These are phyloP conservation scores for Chionographis japonica DNA, from an alignment of 106 monocot genomes.

Conservation along the genomic window DNA sequence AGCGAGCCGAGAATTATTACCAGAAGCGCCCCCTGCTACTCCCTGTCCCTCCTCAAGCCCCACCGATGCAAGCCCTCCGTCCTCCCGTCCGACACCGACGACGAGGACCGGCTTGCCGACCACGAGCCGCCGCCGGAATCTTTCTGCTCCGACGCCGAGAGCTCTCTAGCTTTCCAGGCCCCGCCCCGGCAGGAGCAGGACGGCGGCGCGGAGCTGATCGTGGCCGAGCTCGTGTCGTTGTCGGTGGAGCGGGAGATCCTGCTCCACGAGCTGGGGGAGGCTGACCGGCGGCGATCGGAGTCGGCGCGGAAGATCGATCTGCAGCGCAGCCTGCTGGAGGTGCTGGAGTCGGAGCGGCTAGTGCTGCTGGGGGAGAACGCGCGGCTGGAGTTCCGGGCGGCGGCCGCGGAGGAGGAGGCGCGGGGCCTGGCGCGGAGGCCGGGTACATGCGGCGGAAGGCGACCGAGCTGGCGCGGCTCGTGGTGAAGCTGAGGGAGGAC, in stretches of 20 bases:
- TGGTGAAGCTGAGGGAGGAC: conserved; percentile 69
- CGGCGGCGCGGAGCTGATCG: conserved; percentile 16
- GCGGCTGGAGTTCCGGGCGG: conserved; percentile 51
- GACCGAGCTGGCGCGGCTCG: conserved; percentile 59
- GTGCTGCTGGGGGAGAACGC: conserved; percentile 85
- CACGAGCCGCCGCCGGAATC: conserved; percentile 11
- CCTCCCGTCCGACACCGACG: conserved; percentile 31
- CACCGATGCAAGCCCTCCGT: conserved; percentile 16
- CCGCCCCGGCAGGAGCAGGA: background rate
- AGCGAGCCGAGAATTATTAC: conserved; percentile 88
- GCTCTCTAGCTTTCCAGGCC: conserved; percentile 60
- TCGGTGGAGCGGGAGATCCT: conserved; percentile 62
- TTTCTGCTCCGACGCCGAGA: conserved; percentile 58
- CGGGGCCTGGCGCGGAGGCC: conserved; percentile 50
- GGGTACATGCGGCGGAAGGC: conserved; percentile 65
- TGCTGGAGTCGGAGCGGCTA: conserved; percentile 85
- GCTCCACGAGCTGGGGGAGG: conserved; percentile 19
- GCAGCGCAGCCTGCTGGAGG: conserved; percentile 76
- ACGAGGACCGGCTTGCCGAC: conserved; percentile 20
- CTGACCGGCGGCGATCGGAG: conserved; percentile 35
- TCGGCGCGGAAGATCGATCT: conserved; percentile 64
- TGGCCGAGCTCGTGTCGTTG: conserved; percentile 53
- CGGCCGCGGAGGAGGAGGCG: conserved; percentile 54
- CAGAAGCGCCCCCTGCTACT: conserved; percentile 80
- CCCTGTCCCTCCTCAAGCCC: conserved; percentile 37